Evolutionary conservation across 164 flowering plant species (phyloP), one percentile per base, ranked within the genome.

Genomic region (Annona squamosa): DNA sequence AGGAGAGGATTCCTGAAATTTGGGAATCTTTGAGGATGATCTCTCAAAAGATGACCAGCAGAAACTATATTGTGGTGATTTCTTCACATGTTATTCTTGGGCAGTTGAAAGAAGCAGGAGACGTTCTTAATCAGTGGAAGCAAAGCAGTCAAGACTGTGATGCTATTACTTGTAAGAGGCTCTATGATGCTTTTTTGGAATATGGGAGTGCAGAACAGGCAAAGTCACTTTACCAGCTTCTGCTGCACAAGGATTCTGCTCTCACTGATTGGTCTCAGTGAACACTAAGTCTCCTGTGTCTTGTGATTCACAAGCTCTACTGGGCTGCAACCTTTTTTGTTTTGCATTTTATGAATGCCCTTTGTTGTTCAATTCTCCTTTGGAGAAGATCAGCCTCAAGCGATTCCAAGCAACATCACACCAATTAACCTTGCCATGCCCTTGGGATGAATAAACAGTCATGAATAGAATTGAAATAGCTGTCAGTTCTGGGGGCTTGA

Each of bases 11-110:
- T 46, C 89, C 83, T 79, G 87, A 88, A 71, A 91, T 93, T 73
- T 96, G 98, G 94, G 87, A 86, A 68, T 89, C 94, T 3, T 77
- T 95, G 82, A 86, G 77, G 77, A 82, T 82, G 95, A 85, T 93
- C 0, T 79, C 81, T 63, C 90, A 86, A 72, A 92, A 85, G 75
- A 87, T 93, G 97, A 88, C 84, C 1, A 83, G 90, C 79, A 82
- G 97, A 76, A 90, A 86, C 74, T 91, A 81, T 76, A 67, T 82
- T 0, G 89, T 92, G 69, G 69, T 90, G 75, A 79, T 91, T 48
- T 86, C 93, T 42, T 88, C 95, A 2, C 88, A 89, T 85, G 76
- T 91, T 74, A 85, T 95, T 84, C 90, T 90, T 52, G 97, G 89
- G 62, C 80, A 86, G 72, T 68, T 87, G 77, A 82, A 86, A 77